phyloP scores from a whole-genome alignment of 768 basidiomycete species.

The Trametopsis cervina region DNA sequence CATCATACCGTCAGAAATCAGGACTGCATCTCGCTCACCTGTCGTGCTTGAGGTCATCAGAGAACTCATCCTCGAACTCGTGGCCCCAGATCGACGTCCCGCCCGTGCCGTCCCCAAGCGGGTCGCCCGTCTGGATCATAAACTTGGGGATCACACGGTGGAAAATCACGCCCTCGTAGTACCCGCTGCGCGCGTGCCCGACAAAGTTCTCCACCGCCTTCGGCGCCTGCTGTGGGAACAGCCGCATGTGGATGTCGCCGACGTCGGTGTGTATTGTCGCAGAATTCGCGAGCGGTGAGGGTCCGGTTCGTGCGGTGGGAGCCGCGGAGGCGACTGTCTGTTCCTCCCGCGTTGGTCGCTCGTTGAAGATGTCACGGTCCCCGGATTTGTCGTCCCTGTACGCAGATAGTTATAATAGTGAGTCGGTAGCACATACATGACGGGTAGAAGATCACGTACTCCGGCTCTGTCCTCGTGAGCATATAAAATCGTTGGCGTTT shows the following conservation, averaged over 20 bases:
- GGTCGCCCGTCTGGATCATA: constrained; percentile 96
- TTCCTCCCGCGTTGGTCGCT: constrained; percentile 93
- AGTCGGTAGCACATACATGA: not conserved
- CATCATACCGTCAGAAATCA: constrained; percentile 2
- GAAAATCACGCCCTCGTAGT: constrained; percentile 90
- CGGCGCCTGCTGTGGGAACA: constrained; percentile 90
- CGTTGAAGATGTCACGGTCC: constrained; percentile 97
- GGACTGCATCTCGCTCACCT: constrained; percentile 54
- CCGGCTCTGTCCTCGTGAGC: constrained; percentile 86
- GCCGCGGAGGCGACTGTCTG: constrained; percentile 75
- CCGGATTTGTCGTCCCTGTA: constrained; percentile 74
- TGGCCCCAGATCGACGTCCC: constrained; percentile 86
- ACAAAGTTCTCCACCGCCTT: constrained; percentile 98
- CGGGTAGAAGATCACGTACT: constrained; percentile 52
- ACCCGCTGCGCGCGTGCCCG: constrained; percentile 81
- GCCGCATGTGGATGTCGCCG: constrained; percentile 85
- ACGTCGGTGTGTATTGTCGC: constrained; percentile 93
- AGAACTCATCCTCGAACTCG: constrained; percentile 93
- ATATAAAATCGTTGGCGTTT: constrained; percentile 92
- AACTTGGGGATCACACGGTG: constrained; percentile 98
- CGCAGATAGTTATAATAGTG: not conserved
- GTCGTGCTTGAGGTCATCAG: constrained; percentile 84
- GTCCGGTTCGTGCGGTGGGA: constrained; percentile 39
- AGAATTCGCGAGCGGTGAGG: constrained; percentile 66
- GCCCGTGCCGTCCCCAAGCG: constrained; percentile 90